Base-by-base conservation (phyloP, 805 yeast genomes). In the Yarrowia phangngaensis region DNA sequence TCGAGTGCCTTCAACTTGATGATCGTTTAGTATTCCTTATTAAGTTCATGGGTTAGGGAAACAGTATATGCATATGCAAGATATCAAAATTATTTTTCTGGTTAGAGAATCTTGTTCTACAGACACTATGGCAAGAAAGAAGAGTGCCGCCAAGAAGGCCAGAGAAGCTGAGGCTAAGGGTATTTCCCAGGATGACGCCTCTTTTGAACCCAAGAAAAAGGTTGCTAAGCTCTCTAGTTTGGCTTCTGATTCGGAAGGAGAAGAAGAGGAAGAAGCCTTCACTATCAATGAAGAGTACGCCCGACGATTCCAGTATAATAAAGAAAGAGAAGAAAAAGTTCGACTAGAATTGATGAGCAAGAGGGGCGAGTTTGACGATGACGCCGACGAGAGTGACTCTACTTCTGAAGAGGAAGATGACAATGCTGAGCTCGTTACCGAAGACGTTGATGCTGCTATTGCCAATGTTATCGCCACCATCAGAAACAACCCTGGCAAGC, bases 381-480 rank as follows among this genome's bases (percentile, higher is more conserved):
- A 92, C 65, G 98, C 90, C 62, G 61, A 45, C 12, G 66, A 61
- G 36, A 68, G 63, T 28, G 60, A 59, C 11, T 62, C 54, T 7
- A 32, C 30, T 11, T 56, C 45, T 20, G 57, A 55, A 8, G 65
- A 60, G 11, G 98, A 90, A 66, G 98, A 92, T 62, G 96, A 89
- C 53, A 81, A 65, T 56, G 98, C 96, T 46, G 95, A 88, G 22
- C 69, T 92, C 43, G 72, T 86, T 47, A 90, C 97, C 0, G 87
- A 78, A 38, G 88, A 84, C 43, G 85, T 92, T 8, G 97, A 92
- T 54, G 65, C 72, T 14, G 94, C 94, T 17, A 80, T 92, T 55
- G 71, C 74, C 45, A 73, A 79, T 32, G 95, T 92, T 2, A 64
- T 92, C 41, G 60, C 68, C 13, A 83, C 95, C 0, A 74, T 92